phyloP scores from a whole-genome alignment of 1,139 yeast species.

The Casaregolazyma suthepensis region DNA sequence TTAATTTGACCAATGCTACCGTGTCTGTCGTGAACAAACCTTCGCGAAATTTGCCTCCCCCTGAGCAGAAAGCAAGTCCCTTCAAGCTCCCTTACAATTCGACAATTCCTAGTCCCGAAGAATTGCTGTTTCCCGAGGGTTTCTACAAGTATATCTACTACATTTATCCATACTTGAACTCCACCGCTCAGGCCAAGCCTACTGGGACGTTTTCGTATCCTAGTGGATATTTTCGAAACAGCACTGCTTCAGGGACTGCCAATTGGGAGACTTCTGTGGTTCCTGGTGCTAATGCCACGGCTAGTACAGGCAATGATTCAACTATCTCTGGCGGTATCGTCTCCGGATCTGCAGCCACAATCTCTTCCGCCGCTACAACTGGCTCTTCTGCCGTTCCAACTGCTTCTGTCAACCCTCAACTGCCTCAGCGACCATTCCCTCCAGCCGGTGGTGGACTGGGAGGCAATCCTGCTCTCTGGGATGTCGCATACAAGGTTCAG shows the following conservation, averaged over 20 bases:
- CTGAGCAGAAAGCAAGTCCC: slow-evolving; percentile 32
- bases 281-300: neutral
- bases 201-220: slow-evolving; percentile 47
- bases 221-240: slow-evolving; percentile 38
- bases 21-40: slow-evolving; percentile 43
- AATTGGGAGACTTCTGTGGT: neutral
- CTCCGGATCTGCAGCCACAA: neutral
- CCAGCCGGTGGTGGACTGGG: slow-evolving; percentile 57
- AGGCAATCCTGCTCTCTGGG: slow-evolving; percentile 43
- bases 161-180: slow-evolving; percentile 29
- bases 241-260: neutral
- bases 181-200: slow-evolving; percentile 18
- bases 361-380: neutral
- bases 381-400: neutral
- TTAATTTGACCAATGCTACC: slow-evolving; percentile 29
- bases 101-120: slow-evolving; percentile 42
- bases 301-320: neutral
- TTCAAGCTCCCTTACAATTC: slow-evolving; percentile 30
- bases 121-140: slow-evolving; percentile 45
- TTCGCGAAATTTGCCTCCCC: slow-evolving; percentile 47
- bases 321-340: neutral
- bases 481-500: slow-evolving; percentile 42
- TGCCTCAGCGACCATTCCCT: slow-evolving; percentile 35
- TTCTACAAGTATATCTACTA: slow-evolving; percentile 18
- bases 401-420: slow-evolving; percentile 16